Percentiles rank a stretch among this genome's conserved stretches.
These are phyloP conservation scores for Mycena sanguinolenta DNA, from an alignment of 768 basidiomycete species.

Conservation along the genomic window DNA sequence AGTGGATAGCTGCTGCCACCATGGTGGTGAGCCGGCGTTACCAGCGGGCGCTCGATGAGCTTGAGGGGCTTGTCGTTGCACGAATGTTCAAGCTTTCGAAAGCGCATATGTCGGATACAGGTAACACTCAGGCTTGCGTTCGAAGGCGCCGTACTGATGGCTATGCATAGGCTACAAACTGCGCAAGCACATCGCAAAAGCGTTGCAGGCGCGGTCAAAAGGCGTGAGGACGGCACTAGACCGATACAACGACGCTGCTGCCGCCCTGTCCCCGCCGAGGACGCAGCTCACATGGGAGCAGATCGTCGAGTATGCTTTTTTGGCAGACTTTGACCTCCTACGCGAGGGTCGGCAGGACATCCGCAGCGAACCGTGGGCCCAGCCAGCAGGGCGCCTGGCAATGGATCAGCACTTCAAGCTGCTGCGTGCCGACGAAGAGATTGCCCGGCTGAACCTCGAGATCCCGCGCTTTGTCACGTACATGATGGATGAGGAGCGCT, in stretches of 20 bases:
- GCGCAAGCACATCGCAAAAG: not conserved
- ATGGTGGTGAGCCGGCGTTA: constrained; percentile 26
- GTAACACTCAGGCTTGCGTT: too few species aligned
- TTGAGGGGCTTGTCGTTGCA: constrained; percentile 37
- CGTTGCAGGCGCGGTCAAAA: not conserved
- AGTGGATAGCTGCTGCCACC: constrained; percentile 34
- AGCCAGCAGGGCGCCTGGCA: too few species aligned
- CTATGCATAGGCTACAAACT: not conserved
- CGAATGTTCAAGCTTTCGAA: constrained; percentile 38
- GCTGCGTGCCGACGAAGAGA: not conserved
- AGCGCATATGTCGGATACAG: constrained; percentile 34
- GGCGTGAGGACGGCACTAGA: not conserved
- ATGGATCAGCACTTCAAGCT: not conserved
- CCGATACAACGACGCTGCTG: not conserved
- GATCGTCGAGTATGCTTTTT: too few species aligned
- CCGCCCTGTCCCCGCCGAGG: not conserved
- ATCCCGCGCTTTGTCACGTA: not conserved
- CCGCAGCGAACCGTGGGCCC: too few species aligned
- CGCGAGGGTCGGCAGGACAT: too few species aligned
- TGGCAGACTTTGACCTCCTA: too few species aligned
- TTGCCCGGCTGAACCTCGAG: not conserved
- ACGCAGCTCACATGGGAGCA: not conserved
- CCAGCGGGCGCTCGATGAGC: constrained; percentile 34
- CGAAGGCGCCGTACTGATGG: too few species aligned
- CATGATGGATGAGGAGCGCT: not conserved